Evolutionary conservation across 345 rosid genomes (phyloP), one percentile per base, ranked within the genome.

Genomic region (Eucalyptus regnans): DNA sequence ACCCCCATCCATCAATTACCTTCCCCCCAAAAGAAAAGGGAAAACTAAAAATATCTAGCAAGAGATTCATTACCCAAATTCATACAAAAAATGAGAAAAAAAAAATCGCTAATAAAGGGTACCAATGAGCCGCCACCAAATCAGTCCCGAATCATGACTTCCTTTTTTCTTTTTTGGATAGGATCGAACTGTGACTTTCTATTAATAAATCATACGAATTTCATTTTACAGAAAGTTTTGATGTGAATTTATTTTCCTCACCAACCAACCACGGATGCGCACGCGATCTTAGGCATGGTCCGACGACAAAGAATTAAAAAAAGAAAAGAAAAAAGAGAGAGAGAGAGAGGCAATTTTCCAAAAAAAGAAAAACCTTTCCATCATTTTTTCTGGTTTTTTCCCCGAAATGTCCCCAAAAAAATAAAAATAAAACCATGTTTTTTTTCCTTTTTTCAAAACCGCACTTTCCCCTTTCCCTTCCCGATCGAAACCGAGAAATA

Each of bases 101-200:
- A 23, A 23, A 22, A 56, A 9, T 23, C 62, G 4, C 29, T 2
- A 10, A 9, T 2, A 56, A 56, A 23, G 12, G 62, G 12, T 56
- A 56, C 31, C 31, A 3, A 27, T 60, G 5, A 60, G 16, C 12
- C 11, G 4, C 7, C 10, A 1, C 3, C 0, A 23, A 0, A 56
- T 56, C 27, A 0, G 5, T 22, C 2, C 2, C 62, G 0, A 56
- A 56, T 0, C 27, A 22, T 4, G 12, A 2, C 3, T 50, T 50
- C 52, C 52, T 50, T 50, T 4, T 4, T 5, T 5, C 6, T 4
- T 23, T 58, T 23, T 58, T 25, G 12, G 6, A 11, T 12, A 3
- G 7, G 3, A 25, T 27, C 2, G 0, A 60, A 3, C 6, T 0
- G 4, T 11, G 12, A 22, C 3, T 56, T 56, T 25, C 2, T 5